phyloP scores from a whole-genome alignment of 768 basidiomycete genomes.

The Mycena pura region DNA sequence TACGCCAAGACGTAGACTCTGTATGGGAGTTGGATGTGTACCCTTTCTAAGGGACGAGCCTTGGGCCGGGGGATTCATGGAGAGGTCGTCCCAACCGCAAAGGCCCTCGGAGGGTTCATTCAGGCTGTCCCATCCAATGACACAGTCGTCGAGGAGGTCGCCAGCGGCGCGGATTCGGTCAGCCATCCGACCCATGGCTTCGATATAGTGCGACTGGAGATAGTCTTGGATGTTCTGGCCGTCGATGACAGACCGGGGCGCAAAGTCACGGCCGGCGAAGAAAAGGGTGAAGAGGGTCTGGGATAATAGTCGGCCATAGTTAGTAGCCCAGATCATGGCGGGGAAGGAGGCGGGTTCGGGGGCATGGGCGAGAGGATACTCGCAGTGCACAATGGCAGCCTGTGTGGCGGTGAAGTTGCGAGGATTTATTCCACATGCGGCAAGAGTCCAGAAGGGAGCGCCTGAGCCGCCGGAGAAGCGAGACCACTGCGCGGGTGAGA shows the following conservation, averaged over 20 bases:
- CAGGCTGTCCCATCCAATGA: conserved; percentile 96
- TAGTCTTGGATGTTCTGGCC: conserved; percentile 92
- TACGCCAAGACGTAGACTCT: conserved; percentile 88
- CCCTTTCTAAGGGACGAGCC: conserved; percentile 85
- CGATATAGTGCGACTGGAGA: conserved; percentile 77
- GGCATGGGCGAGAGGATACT: conserved; percentile 71
- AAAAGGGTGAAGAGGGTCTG: conserved; percentile 95
- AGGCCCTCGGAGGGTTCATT: conserved; percentile 95
- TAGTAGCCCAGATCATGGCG: conserved; percentile 97
- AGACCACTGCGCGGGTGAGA: conserved; percentile 73
- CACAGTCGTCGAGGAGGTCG: conserved; percentile 80
- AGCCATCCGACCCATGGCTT: conserved; percentile 77
- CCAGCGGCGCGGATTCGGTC: conserved; percentile 79
- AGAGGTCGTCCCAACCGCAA: conserved; percentile 70
- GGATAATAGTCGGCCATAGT: conserved; percentile 87
- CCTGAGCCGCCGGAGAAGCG: conserved; percentile 95
- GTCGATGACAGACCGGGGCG: conserved; percentile 91
- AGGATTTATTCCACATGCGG: conserved; percentile 90
- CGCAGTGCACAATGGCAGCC: conserved; percentile 86
- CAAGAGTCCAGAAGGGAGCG: conserved; percentile 92
- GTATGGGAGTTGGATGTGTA: conserved; percentile 82
- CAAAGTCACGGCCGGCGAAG: conserved; percentile 88
- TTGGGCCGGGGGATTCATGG: conserved; percentile 66
- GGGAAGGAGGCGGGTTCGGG: conserved; percentile 81
- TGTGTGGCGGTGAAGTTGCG: conserved; percentile 85